Conservation (phyloP, 116 monocot genomes). For the Papilionanthe hybrid region DNA sequence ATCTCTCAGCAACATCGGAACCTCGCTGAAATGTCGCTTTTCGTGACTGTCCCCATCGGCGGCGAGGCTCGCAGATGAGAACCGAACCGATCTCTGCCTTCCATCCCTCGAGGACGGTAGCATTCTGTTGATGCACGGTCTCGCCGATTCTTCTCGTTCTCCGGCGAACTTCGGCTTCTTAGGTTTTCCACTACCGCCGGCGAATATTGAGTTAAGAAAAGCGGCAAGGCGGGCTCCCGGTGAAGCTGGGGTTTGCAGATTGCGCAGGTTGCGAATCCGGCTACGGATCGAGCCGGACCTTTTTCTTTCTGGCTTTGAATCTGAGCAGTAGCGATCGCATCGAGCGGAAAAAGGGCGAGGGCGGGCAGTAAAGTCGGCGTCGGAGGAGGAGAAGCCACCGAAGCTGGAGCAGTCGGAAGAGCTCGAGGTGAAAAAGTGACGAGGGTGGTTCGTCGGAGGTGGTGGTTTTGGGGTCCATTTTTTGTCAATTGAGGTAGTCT, state of each 20-base stretch:
- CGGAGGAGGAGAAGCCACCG: conserved; percentile 3
- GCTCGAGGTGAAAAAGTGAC: background rate
- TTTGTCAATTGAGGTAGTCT: background rate
- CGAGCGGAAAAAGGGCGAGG: conserved; percentile 8
- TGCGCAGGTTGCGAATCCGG: conserved; percentile 21
- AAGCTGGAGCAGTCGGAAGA: conserved; percentile 5
- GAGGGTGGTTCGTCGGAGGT: background rate
- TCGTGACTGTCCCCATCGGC: background rate
- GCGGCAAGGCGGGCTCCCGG: conserved; percentile 46
- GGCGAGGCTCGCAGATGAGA: conserved; percentile 22
- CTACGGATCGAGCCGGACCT: conserved; percentile 5
- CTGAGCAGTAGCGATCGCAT: conserved; percentile 11
- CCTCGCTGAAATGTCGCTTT: background rate
- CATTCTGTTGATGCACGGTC: conserved; percentile 64
- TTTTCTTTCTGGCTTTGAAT: background rate
- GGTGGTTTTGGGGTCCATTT: too few species aligned
- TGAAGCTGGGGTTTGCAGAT: conserved; percentile 17
- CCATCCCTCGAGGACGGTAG: conserved; percentile 8
- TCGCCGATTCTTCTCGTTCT: conserved; percentile 36
- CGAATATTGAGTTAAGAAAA: conserved; percentile 43
- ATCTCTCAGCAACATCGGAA: background rate
- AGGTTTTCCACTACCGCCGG: background rate
- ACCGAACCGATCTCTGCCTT: background rate
- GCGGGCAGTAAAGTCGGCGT: conserved; percentile 7
- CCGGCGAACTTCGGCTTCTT: conserved; percentile 3